Base-by-base conservation (phyloP, 2,329 filamentous ascomycete species). In the Coniochaeta prunicola region DNA sequence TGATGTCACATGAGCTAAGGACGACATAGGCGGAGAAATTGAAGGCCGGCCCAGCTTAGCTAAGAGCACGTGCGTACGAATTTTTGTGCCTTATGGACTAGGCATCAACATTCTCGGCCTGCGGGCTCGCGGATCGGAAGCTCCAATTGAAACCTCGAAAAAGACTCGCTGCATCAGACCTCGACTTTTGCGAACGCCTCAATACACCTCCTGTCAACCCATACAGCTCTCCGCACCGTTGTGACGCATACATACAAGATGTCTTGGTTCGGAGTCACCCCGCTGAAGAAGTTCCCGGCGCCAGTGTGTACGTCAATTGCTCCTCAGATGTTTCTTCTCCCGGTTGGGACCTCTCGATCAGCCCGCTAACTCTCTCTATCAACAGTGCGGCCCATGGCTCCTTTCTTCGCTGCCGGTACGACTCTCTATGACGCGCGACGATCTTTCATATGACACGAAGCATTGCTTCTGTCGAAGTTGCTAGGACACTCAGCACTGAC, bases 341-440 rank as follows among this genome's bases (percentile, higher is more conserved):
- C 57, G 60, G 55, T 33, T 53, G 40, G 45, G n/a, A n/a, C n/a
- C n/a, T n/a, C n/a, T 58, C 59, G 50, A 57, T 54, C 59, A 48
- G 53, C 58, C 40, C 56, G 45, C 54, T 69, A 45, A 64, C 64
- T 70, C 63, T 69, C 69, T 70, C 62, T 70, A 63, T 64, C 50
- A 71, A 74, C 73, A 97, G 93, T 91, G 80, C 85, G 85, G 83
- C 92, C 93, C 69, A 87, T 96, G 87, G 86, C 85, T 76, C 93
- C 93, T 68, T 97, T 97, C 86, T 94, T 92, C 83, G 82, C 84
- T 77, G 93, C 93, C 75, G 92, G 93, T 96, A 94, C 73, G 90
- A 82, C 53, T 58, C 61, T 54, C 36, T 40, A 55, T 33, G 6
- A 26, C 31, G 24, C 45, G 26, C 21, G n/a, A 50, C 17, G 30